Conservation (phyloP, 352 stramenopile genomes). For the Pythium aquatile region DNA sequence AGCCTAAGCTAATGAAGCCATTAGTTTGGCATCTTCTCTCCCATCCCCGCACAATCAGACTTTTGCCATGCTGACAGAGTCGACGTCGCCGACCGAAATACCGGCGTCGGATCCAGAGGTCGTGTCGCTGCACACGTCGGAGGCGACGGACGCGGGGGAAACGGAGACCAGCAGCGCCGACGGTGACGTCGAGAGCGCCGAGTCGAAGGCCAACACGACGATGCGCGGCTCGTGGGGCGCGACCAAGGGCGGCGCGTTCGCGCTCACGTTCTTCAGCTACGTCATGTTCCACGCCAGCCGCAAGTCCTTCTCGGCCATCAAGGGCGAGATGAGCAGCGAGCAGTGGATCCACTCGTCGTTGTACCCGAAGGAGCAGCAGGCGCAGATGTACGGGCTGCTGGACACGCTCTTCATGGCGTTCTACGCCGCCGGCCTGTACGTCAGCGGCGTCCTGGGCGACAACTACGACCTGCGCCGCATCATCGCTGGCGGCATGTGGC, state of each 20-base stretch:
- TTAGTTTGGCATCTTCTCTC: background rate
- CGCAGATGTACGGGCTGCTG: constrained; percentile 76
- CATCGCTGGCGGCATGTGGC: constrained; percentile 69
- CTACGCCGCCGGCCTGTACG: constrained; percentile 69
- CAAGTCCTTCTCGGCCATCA: constrained; percentile 84
- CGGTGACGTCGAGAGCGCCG: background rate
- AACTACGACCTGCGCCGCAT: constrained; percentile 67
- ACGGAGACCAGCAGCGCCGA: background rate
- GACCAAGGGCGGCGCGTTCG: constrained; percentile 60
- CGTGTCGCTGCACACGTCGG: background rate
- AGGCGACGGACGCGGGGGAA: background rate
- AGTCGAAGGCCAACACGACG: background rate
- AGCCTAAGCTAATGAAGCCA: background rate
- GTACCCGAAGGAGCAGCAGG: constrained; percentile 60
- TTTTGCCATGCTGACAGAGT: background rate
- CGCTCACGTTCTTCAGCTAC: constrained; percentile 81
- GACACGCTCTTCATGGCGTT: constrained; percentile 84
- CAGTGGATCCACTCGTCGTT: constrained; percentile 71
- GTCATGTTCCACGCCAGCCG: constrained; percentile 74
- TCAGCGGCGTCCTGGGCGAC: constrained; percentile 73
- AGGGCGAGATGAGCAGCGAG: constrained; percentile 76
- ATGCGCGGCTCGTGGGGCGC: constrained; percentile 27
- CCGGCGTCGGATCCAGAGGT: background rate
- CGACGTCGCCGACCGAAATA: background rate
- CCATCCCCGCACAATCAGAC: background rate